Evolutionary conservation across 805 yeast species (phyloP).

Genomic region (Priceomyces haplophilus): DNA sequence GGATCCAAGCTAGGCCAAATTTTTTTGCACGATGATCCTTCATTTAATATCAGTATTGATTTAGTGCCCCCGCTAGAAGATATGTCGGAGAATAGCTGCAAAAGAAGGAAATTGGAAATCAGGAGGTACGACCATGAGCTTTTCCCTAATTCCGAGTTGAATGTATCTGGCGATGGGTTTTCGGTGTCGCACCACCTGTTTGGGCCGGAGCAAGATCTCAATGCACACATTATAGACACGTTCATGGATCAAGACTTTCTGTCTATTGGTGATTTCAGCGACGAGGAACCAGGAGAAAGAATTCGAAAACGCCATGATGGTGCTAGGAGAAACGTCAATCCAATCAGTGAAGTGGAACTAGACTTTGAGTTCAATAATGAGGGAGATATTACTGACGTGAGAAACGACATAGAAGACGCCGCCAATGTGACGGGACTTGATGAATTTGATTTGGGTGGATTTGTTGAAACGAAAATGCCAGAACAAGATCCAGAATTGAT

Average conservation of each 20-base stretch:
- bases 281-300: constrained; percentile 4
- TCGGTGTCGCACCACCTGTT: neutral
- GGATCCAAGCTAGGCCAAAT: constrained; percentile 3
- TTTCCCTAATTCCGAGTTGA: constrained; percentile 9
- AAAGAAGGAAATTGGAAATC: constrained; percentile 17
- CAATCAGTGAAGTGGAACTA: constrained; percentile 7
- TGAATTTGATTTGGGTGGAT: constrained; percentile 2
- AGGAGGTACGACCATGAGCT: constrained; percentile 10
- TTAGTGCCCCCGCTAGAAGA: constrained; percentile 15
- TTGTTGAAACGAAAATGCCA: neutral
- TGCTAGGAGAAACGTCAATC: neutral
- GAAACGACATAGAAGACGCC: neutral
- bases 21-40: constrained; percentile 22
- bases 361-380: constrained; percentile 20
- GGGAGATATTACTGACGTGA: neutral
- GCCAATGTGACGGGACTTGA: constrained; percentile 1
- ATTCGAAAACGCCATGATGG: constrained; percentile 1
- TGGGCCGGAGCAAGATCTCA: constrained; percentile 2
- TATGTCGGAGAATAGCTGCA: constrained; percentile 5
- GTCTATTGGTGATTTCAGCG: constrained; percentile 8
- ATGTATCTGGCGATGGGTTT: neutral
- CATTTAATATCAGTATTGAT: constrained; percentile 24
- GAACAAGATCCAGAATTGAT: constrained; percentile 3
- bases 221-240: constrained; percentile 11
- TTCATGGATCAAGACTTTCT: constrained; percentile 14